Evolutionary conservation across 2,329 filamentous ascomycete species (phyloP).

Genomic region (Arthrobotrys sinensis): DNA sequence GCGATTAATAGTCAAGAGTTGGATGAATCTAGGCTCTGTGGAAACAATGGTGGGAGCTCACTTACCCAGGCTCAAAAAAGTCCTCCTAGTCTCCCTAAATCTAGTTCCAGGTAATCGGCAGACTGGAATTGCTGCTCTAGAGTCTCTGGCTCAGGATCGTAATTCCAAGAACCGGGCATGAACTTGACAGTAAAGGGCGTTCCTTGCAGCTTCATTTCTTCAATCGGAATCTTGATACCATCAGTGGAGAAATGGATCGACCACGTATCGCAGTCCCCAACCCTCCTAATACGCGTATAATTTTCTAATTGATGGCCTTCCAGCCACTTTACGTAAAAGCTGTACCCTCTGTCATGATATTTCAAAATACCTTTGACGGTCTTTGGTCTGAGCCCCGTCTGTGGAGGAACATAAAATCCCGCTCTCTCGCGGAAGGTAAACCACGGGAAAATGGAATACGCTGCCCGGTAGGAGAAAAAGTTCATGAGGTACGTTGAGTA

Average conservation of each 20-base stretch:
- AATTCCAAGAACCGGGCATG: not conserved
- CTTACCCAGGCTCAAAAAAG: not conserved
- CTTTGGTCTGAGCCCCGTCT: not conserved
- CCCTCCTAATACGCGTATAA: not conserved
- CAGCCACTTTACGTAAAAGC: not conserved
- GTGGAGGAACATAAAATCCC: not conserved
- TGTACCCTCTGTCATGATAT: constrained; percentile 17
- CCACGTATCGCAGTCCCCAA: constrained; percentile 31
- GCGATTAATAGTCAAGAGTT: too few relatives aligned
- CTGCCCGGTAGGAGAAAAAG: constrained; percentile 23
- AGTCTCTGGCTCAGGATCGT: not conserved
- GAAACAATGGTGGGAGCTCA: too few relatives aligned
- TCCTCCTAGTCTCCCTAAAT: not conserved
- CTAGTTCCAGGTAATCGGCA: not conserved
- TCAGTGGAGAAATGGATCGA: not conserved
- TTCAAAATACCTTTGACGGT: not conserved
- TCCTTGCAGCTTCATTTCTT: not conserved
- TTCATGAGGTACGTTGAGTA: constrained; percentile 37
- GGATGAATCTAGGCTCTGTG: too few relatives aligned
- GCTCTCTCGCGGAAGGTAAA: not conserved
- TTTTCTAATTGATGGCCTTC: not conserved
- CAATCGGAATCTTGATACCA: not conserved
- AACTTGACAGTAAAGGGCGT: not conserved
- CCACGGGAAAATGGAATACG: constrained; percentile 25
- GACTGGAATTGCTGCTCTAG: not conserved